Evolutionary conservation across 2,329 filamentous ascomycete species (phyloP), one percentile per base, ranked within the genome.

Genomic region (Balansia obtecta): DNA sequence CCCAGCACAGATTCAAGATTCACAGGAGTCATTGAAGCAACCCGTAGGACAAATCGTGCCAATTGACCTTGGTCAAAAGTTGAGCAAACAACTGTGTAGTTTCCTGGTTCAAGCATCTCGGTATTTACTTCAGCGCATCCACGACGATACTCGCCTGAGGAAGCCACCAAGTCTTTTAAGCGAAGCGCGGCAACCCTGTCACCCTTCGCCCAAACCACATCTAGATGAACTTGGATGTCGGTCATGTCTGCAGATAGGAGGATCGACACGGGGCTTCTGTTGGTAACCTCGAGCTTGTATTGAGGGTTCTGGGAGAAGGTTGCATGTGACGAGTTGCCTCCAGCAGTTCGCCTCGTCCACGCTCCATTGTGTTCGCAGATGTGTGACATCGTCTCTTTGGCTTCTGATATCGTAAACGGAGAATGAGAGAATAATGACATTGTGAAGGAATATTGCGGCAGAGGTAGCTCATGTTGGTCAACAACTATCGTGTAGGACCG

Each of bases 261-360:
- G 16, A 96, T 74, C 3, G 82, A 81, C 1, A 96, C 65, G 8
- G 83, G 76, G 0, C 84, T 82, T 3, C 70, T 62, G 4, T 67
- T 63, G 1, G 75, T 60, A 45, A 90, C 60, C 13, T 70, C 66
- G 7, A 98, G 71, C 51, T 77, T 77, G 64, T 87, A 97, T 63
- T 96, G 90, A 0, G 93, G 93, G 58, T 97, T 98, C 51, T 77
- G 74, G n/a, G 84, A 78, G 68, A 93, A 97, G 9, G 77, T 80
- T 2, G 85, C 67, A 30, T 83, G 86, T 53, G 83, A 81, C 1
- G 88, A 80, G 61, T 89, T 94, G 32, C 93, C 93, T 20, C 93
- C 93, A 4, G 89, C 87, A 1, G 85, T 90, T 46, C 83, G 79
- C 48, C 79, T 72, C 2, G 80, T 89, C 93, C 93, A 98, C 2